Conservation (phyloP, 2,329 filamentous ascomycete species). For the Apiospora phragmitis region DNA sequence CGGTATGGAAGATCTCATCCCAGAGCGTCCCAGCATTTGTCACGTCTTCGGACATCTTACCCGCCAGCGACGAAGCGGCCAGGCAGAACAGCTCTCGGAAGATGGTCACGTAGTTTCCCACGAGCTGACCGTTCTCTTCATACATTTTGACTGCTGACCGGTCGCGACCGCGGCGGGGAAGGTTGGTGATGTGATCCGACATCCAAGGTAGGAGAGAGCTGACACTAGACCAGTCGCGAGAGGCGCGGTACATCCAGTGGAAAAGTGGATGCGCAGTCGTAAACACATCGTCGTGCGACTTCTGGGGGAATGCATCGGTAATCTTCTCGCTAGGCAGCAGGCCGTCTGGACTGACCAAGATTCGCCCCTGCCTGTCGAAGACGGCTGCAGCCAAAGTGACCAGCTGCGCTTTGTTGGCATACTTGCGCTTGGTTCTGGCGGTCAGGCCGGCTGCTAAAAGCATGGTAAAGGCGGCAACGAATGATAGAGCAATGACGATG, state of each 20-base stretch:
- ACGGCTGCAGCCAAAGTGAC: conserved; percentile 61
- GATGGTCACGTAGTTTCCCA: conserved; percentile 72
- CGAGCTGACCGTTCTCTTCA: conserved; percentile 56
- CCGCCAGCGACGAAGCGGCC: conserved; percentile 71
- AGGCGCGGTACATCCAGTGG: conserved; percentile 83
- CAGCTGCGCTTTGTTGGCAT: conserved; percentile 60
- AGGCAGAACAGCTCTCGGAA: conserved; percentile 85
- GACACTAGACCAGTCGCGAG: conserved; percentile 73
- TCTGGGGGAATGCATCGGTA: conserved; percentile 73
- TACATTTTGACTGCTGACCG: conserved; percentile 43
- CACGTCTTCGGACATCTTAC: conserved; percentile 63
- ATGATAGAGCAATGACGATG: conserved; percentile 68
- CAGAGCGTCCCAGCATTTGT: conserved; percentile 69
- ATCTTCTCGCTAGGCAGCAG: conserved; percentile 73
- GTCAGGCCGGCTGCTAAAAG: conserved; percentile 55
- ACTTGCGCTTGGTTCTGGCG: conserved; percentile 52
- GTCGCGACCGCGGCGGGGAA: conserved; percentile 41
- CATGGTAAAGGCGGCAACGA: conserved; percentile 61
- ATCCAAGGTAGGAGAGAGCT: conserved; percentile 70
- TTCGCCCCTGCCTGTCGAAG: conserved; percentile 65
- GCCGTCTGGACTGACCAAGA: conserved; percentile 71
- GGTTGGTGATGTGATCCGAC: conserved; percentile 64
- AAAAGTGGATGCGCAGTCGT: conserved; percentile 76
- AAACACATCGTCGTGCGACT: conserved; percentile 72
- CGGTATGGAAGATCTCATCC: conserved; percentile 74